Base-by-base conservation (phyloP, 2,329 filamentous ascomycete genomes). In the Colletotrichum abscissum region DNA sequence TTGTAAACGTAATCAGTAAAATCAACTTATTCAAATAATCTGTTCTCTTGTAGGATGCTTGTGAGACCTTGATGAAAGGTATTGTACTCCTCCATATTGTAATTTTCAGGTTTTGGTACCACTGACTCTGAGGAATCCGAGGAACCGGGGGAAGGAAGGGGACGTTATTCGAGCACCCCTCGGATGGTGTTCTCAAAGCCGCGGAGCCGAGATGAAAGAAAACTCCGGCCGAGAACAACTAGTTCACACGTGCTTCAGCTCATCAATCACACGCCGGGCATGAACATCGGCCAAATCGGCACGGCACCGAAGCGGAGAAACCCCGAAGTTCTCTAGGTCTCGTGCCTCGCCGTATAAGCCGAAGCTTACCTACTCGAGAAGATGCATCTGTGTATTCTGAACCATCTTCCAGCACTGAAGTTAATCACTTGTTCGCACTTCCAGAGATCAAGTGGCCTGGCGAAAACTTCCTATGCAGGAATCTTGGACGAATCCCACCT, bases 1-100 rank as follows among this genome's bases (percentile, higher is more conserved):
- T 65, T 35, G 28, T 70, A 71, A 73, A 62, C 9, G 58, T 70
- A 70, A 71, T 73, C n/a, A 56, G 26, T 59, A 58, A 67, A 67
- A 59, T 16, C 33, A 24, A 42, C n/a, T 19, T 42, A 35, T 54
- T 12, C 12, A 26, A 68, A 63, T 35, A 28, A 55, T 35, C 12
- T 3, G 3, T 3, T 35, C 11, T 35, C 33, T 35, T 11, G 0
- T 42, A 19, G 1, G 2, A 16, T 42, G 14, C 38, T 35, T 11
- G 33, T 35, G 33, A 35, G 33, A 35, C 33, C 33, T 35, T 11
- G 11, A 35, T 35, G 33, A 35, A 35, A 35, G 33, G 33, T 35
- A 42, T 42, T 19, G 7, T 42, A 3, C 38, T 5, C 38, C 38
- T 3, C 16, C 6, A 6, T 7, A 42, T 19, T 42, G 16, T 7